Evolutionary conservation across 208 protist genomes (phyloP).

Genomic region (Wallacemonas sp.): DNA sequence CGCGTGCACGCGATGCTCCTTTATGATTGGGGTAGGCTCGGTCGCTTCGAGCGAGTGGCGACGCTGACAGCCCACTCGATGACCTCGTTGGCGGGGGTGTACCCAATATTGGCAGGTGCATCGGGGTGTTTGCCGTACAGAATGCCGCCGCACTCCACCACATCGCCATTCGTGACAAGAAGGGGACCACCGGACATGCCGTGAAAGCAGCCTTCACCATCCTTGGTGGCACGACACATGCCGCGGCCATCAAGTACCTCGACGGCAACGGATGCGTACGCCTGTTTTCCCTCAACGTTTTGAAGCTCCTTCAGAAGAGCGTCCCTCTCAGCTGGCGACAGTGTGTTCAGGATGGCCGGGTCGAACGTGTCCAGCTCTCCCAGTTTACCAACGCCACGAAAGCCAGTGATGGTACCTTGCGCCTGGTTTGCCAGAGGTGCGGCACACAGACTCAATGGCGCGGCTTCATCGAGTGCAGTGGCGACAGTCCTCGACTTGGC

Average conservation of each 20-base stretch:
- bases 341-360: slow-evolving; percentile 52
- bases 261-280: slow-evolving; percentile 20
- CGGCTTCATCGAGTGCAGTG: not conserved
- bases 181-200: slow-evolving; percentile 81
- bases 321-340: slow-evolving; percentile 47
- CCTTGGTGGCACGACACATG: slow-evolving; percentile 47
- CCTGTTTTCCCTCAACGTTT: slow-evolving; percentile 68
- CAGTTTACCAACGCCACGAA: slow-evolving; percentile 54
- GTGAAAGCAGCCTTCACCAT: slow-evolving; percentile 54
- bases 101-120: slow-evolving; percentile 41
- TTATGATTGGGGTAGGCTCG: too few relatives aligned
- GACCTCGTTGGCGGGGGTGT: slow-evolving; percentile 52
- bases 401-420: slow-evolving; percentile 39
- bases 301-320: slow-evolving; percentile 51
- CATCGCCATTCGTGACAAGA: slow-evolving; percentile 18
- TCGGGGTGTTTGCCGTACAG: slow-evolving; percentile 75
- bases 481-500: not conserved
- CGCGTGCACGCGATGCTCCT: too few relatives aligned
- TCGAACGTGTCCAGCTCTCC: slow-evolving; percentile 81
- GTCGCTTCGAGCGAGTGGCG: slow-evolving; percentile 13
- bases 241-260: slow-evolving; percentile 45
- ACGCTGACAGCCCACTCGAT: slow-evolving; percentile 32
- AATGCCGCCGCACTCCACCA: slow-evolving; percentile 48
- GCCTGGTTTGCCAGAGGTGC: slow-evolving; percentile 2
- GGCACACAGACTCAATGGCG: slow-evolving; percentile 4